Conservation (phyloP, 495 filamentous ascomycete species). For the Pyrenopolyporus hunteri region DNA sequence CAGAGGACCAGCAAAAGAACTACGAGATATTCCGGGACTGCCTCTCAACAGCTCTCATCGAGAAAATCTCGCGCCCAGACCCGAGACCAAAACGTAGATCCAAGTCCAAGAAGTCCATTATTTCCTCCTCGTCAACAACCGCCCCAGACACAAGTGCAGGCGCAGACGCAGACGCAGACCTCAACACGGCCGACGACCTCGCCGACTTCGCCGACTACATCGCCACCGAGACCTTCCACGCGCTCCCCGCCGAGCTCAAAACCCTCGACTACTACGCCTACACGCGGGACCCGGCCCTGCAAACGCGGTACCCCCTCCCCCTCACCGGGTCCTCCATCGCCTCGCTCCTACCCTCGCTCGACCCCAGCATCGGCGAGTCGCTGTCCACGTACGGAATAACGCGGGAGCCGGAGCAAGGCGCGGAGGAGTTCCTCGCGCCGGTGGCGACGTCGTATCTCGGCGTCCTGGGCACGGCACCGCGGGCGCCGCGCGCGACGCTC, state of each 20-base stretch:
- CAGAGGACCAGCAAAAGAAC: constrained; percentile 51
- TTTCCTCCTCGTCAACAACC: constrained; percentile 18
- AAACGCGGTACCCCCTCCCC: constrained; percentile 49
- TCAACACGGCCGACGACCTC: constrained; percentile 63
- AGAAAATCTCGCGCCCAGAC: constrained; percentile 55
- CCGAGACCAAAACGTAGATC: constrained; percentile 51
- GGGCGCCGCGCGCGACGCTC: constrained; percentile 62
- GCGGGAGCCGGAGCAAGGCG: constrained; percentile 45
- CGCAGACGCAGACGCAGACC: constrained; percentile 26
- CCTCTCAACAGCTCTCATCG: constrained; percentile 52
- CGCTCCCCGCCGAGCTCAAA: constrained; percentile 65
- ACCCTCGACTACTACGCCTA: constrained; percentile 64
- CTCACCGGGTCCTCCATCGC: constrained; percentile 44
- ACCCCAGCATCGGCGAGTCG: constrained; percentile 64
- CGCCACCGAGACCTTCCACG: constrained; percentile 67
- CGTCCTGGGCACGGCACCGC: constrained; percentile 62
- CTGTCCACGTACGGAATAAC: constrained; percentile 66
- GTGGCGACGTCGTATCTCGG: constrained; percentile 66
- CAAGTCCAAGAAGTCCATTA: constrained; percentile 48
- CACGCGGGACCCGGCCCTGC: constrained; percentile 55
- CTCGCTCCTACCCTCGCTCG: constrained; percentile 47
- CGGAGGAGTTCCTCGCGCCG: constrained; percentile 62
- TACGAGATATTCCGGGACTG: constrained; percentile 75
- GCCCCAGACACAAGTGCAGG: neutral
- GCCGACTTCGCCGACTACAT: constrained; percentile 80